A percentile compares a stretch with the other conserved stretches of the same genome.
Evolutionary conservation across 768 basidiomycete species (phyloP).

Genomic region (Vararia minispora): DNA sequence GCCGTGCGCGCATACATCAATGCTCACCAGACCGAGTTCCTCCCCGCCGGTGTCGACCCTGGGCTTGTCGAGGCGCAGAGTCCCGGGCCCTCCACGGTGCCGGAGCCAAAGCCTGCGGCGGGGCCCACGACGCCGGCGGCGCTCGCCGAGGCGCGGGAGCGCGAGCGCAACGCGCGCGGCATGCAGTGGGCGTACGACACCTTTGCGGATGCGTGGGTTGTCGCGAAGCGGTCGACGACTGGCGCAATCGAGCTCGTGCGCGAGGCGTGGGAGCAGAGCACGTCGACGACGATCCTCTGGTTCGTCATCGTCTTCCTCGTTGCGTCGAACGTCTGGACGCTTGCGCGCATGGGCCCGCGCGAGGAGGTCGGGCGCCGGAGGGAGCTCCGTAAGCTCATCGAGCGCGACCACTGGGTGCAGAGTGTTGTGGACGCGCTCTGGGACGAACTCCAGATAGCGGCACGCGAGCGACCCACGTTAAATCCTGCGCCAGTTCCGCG

Average conservation of each 20-base stretch:
- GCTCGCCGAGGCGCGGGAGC: conserved; percentile 34
- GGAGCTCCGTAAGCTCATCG: conserved; percentile 43
- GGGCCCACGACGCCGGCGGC: conserved; percentile 11
- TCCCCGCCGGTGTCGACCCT: conserved; percentile 68
- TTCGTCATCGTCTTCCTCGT: conserved; percentile 64
- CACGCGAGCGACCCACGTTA: conserved; percentile 1
- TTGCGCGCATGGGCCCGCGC: conserved; percentile 35
- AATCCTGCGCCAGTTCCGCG: conserved; percentile 10
- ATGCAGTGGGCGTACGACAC: conserved; percentile 89
- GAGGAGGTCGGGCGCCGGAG: conserved; percentile 34
- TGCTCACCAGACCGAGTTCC: conserved; percentile 82
- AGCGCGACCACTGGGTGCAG: conserved; percentile 67
- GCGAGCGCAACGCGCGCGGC: conserved; percentile 57
- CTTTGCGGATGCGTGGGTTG: conserved; percentile 62
- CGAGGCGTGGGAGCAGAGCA: conserved; percentile 73
- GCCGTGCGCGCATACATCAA: conserved; percentile 85
- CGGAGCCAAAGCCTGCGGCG: conserved; percentile 21
- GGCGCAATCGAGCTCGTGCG: conserved; percentile 68
- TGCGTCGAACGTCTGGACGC: conserved; percentile 69
- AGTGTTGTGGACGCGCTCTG: conserved; percentile 60
- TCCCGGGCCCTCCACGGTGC: too few relatives aligned
- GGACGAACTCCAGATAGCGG: conserved; percentile 50
- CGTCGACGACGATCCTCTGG: conserved; percentile 59
- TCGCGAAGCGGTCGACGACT: conserved; percentile 56
- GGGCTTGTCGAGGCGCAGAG: conserved; percentile 38